Percentiles rank a stretch among this genome's conserved stretches.
These are phyloP conservation scores for Boletus rufocinnamomeus DNA, from an alignment of 768 basidiomycete species.

Conservation along the genomic window DNA sequence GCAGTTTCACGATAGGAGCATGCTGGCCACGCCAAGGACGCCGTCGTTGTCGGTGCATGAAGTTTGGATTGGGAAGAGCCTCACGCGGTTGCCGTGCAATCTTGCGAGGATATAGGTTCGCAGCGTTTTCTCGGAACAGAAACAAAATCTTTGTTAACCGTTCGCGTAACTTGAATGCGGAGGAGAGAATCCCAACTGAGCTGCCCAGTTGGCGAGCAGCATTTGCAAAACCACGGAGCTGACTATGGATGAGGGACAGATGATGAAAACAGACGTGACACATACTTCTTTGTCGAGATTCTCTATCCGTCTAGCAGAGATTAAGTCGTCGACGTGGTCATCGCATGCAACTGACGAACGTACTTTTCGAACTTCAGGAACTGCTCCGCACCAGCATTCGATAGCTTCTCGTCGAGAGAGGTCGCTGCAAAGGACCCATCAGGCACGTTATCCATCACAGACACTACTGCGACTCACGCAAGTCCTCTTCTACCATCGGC, in stretches of 20 bases:
- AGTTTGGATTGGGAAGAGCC: constrained; percentile 39
- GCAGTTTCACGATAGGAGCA: constrained; percentile 40
- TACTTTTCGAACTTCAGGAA: constrained; percentile 52
- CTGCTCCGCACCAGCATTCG: constrained; percentile 49
- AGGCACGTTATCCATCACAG: constrained; percentile 4
- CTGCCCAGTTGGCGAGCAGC: constrained; percentile 57
- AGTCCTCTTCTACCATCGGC: constrained; percentile 45
- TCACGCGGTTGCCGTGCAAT: constrained; percentile 42
- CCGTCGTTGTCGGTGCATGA: constrained; percentile 35
- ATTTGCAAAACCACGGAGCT: constrained; percentile 56
- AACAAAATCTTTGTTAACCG: constrained; percentile 52
- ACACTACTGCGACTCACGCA: constrained; percentile 31
- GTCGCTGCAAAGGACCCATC: constrained; percentile 33
- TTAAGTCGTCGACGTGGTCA: constrained; percentile 9
- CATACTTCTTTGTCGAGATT: constrained; percentile 51
- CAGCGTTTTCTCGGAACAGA: constrained; percentile 58
- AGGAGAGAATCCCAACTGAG: constrained; percentile 57
- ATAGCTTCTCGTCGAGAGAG: constrained; percentile 51
- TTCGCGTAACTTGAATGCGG: constrained; percentile 52
- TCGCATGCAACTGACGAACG: constrained; percentile 11
- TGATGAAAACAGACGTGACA: not conserved
- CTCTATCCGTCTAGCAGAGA: constrained; percentile 41
- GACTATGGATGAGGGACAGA: constrained; percentile 13
- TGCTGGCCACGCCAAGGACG: constrained; percentile 35
- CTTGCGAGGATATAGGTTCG: constrained; percentile 55